Base-by-base conservation (phyloP, 1,284 basidiomycete genomes). In the Xanthoconium separans region DNA sequence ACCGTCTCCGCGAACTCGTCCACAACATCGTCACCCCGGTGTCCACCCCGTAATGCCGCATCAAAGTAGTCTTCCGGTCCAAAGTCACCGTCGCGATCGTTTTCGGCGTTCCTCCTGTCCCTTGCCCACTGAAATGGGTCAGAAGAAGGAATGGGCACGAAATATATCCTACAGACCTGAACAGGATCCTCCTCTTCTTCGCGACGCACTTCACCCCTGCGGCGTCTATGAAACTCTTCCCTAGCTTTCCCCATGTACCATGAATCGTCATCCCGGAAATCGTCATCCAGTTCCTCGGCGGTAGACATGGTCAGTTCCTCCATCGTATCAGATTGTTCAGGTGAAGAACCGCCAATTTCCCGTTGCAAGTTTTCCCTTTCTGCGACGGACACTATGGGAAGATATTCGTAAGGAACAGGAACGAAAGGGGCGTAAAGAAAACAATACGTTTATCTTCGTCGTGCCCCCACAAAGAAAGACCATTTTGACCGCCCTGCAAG, bases 21-120 rank as follows among this genome's bases (percentile, higher is more conserved):
- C 13, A 69, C 72, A 1, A 78, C 79, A 29, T 77, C 80, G 20
- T 84, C 83, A 22, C 80, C 82, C n/a, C 83, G 76, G 48, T 80
- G 73, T 8, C 76, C 79, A 22, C 82, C 81, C 40, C 85, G 79
- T 53, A 83, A 63, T 9, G 82, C 80, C 3, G 76, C 86, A 27
- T 91, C 88, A 63, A 89, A 87, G 69, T 89, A 90, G 65, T 92
- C 90, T 54, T 91, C 89, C 0, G 87, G 85, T 8, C 87, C 87
- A 60, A 85, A 84, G 55, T 92, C 90, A 45, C 76, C 74, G 39
- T 91, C 87, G 20, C 83, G 77, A 30, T 89, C 89, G 57, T 79
- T 77, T 59, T 90, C 89, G 7, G 84, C 83, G 48, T 82, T 80
- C 58, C 85, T 77, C 45, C 86, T 80, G 20, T 89, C 83, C 50